Percentiles rank a stretch among this genome's conserved stretches.
Conservation (phyloP, 192 early-diverging fungal species). For the Gorgonomyces haynaldii region DNA sequence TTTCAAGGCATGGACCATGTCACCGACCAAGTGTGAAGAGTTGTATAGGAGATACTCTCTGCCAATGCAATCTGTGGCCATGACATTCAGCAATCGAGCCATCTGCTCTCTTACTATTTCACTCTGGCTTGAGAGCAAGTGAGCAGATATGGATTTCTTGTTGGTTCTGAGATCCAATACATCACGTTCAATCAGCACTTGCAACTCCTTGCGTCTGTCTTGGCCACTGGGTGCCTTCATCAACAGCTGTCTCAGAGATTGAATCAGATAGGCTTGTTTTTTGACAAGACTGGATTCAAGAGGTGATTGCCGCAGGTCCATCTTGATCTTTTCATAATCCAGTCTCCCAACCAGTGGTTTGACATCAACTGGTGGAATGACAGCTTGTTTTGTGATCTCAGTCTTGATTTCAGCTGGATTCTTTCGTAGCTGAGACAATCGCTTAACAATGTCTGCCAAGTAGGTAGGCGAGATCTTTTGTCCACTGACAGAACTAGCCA, state of each 20-base stretch:
- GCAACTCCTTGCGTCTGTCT: background rate
- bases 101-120: constrained; percentile 15
- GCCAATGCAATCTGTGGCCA: constrained; percentile 28
- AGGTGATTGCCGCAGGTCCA: background rate
- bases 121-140: background rate
- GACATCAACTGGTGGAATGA: background rate
- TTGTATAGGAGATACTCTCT: constrained; percentile 25
- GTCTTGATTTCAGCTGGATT: background rate
- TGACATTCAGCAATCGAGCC: constrained; percentile 21
- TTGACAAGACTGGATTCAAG: background rate
- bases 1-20: constrained; percentile 17
- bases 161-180: constrained; percentile 2
- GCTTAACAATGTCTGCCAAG: constrained; percentile 24
- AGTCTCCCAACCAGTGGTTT: no score
- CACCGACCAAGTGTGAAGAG: constrained; percentile 7
- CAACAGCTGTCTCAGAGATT: background rate
- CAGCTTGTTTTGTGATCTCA: background rate
- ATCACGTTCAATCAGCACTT: constrained; percentile 1
- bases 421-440: constrained; percentile 29
- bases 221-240: background rate
- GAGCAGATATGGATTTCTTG: no score
- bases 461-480: constrained; percentile 39
- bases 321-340: background rate
- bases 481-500: constrained; percentile 34
- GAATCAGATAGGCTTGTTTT: background rate